These are phyloP conservation scores for Umbelopsis sp. DNA, from an alignment of 371 early-diverging fungal genomes.

Conservation along the genomic window DNA sequence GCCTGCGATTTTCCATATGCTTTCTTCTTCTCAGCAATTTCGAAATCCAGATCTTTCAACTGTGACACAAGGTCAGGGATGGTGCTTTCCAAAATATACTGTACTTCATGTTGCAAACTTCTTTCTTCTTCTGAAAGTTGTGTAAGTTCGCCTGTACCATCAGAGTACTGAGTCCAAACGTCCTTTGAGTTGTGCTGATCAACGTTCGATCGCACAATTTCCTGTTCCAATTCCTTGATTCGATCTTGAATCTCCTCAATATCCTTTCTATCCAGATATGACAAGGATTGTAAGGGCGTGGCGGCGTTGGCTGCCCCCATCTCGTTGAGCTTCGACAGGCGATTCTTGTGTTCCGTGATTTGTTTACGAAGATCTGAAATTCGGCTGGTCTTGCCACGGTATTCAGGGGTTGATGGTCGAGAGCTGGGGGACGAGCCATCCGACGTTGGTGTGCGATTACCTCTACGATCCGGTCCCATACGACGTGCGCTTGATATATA, in stretches of 20 bases:
- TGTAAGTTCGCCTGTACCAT: constrained; percentile 48
- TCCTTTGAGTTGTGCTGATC: constrained; percentile 32
- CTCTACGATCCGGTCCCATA: constrained; percentile 56
- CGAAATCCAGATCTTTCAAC: constrained; percentile 56
- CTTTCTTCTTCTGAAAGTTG: constrained; percentile 57
- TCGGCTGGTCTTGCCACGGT: constrained; percentile 52
- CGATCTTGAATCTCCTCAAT: constrained; percentile 43
- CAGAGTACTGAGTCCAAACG: constrained; percentile 43
- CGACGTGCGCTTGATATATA: constrained; percentile 69
- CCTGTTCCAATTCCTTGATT: constrained; percentile 47
- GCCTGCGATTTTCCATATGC: constrained; percentile 39
- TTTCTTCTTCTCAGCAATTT: constrained; percentile 54
- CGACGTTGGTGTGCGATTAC: constrained; percentile 36
- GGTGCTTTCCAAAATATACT: constrained; percentile 44
- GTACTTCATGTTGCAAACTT: constrained; percentile 53
- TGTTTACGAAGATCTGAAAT: constrained; percentile 63
- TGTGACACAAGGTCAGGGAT: constrained; percentile 47
- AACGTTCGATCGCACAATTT: constrained; percentile 39
- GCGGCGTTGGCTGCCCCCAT: constrained; percentile 31
- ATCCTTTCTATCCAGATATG: constrained; percentile 41
- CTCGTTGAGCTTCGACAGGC: constrained; percentile 32
- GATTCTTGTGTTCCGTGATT: constrained; percentile 53
- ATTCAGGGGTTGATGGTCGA: constrained; percentile 30
- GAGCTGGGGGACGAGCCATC: constrained; percentile 30
- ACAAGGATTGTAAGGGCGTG: constrained; percentile 29